Evolutionary conservation across 148 eudicot genomes (phyloP), one percentile per base, ranked within the genome.

Genomic region (Arbutus unedo): DNA sequence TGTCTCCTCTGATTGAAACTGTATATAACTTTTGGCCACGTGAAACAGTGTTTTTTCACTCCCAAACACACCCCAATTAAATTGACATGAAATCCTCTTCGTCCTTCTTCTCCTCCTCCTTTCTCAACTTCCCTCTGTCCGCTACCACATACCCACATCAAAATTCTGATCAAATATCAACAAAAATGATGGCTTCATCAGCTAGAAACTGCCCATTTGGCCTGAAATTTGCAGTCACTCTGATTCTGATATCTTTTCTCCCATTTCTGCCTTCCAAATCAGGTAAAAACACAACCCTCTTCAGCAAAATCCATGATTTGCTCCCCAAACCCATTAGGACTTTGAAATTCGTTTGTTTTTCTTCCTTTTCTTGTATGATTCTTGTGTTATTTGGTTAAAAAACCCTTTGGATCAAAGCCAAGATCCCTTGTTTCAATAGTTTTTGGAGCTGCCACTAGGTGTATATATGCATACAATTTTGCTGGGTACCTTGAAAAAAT

Each of bases 241-340:
- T 83, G 50, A 38, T 86, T 47, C 62, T 86, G 83, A 53, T 88
- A n/a, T 85, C 68, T 64, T 85, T 80, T 53, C 84, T 88, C 84
- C 57, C 74, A 25, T 57, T 80, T 38, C 67, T 78, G 47, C 86
- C 67, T 57, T 87, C 92, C 77, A 67, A 51, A 83, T 86, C 92
- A 90, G 92, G 90, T 90, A 89, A 84, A 31, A 31, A 3, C 5
- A 68, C n/a, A 5, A 48, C 25, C 77, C 78, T 54, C 60, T 70
- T 62, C 76, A 23, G 71, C 21, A 77, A 38, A 55, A 15, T 77
- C 74, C 7, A 76, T 49, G 6, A 18, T 7, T 44, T 3, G 54
- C 23, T 18, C 31, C 13, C 45, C 9, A 48, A n/a, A 21, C 77
- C 23, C 38, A n/a, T 16, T 68, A 18, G 11, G 11, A 3, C 10